Conservation (phyloP, 106 monocot species). For the Dendrobium nobile region DNA sequence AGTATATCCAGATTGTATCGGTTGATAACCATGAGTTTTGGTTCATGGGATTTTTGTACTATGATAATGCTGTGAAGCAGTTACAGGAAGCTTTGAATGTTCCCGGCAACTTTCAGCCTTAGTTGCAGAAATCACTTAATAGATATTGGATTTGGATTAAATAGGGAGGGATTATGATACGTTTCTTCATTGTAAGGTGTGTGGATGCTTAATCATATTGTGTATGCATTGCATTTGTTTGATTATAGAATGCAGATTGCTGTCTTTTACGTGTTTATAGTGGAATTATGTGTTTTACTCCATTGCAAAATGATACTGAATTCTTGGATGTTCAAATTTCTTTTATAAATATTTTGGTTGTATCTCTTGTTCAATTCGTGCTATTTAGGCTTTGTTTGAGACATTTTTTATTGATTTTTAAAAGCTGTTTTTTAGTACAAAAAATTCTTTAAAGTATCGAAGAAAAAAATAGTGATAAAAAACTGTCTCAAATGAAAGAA, state of each 20-base stretch:
- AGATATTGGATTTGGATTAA: neutral
- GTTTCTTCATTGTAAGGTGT: neutral
- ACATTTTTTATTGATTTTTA: too few relatives aligned
- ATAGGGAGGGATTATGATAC: neutral
- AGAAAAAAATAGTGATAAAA: too few relatives aligned
- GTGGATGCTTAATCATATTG: neutral
- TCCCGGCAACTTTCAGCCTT: constrained; percentile 5
- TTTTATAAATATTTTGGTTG: too few relatives aligned
- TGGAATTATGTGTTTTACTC: too few relatives aligned
- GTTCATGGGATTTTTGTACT: constrained; percentile 89
- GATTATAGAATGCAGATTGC: neutral
- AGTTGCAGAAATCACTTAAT: neutral
- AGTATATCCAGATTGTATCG: constrained; percentile 79
- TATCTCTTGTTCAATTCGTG: too few relatives aligned
- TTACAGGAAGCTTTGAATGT: constrained; percentile 42
- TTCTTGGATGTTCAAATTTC: too few relatives aligned
- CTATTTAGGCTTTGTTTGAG: too few relatives aligned
- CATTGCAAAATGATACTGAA: too few relatives aligned
- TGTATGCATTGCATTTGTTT: neutral
- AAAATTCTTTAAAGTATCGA: too few relatives aligned
- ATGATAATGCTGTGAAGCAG: constrained; percentile 54
- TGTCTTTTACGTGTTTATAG: neutral
- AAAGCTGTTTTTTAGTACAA: too few relatives aligned
- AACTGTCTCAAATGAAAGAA: too few relatives aligned
- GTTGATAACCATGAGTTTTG: constrained; percentile 85